phyloP scores from a whole-genome alignment of 768 basidiomycete species.

The Cytidiella melzeri region DNA sequence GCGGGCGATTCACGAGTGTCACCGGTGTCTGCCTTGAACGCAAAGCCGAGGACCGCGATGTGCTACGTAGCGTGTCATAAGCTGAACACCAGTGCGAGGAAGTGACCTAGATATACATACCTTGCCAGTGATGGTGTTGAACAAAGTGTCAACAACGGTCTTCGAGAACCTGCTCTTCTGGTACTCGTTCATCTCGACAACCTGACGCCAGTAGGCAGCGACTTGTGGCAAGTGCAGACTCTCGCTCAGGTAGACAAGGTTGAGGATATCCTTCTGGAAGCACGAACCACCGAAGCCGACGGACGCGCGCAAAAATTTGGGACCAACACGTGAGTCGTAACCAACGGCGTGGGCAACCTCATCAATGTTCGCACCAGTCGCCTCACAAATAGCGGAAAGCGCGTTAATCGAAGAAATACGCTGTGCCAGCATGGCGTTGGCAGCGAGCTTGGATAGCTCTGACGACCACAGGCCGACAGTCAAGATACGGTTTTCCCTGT shows the following conservation, averaged over 20 bases:
- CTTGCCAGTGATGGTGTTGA: conserved; percentile 97
- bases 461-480: conserved; percentile 98
- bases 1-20: conserved; percentile 98
- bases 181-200: conserved; percentile 98
- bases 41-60: conserved; percentile 96
- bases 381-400: conserved; percentile 97
- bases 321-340: conserved; percentile 85
- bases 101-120: conserved; percentile 31
- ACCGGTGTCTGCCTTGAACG: conserved; percentile 99
- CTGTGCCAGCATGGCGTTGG: conserved; percentile 99
- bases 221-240: conserved; percentile 94
- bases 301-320: conserved; percentile 91
- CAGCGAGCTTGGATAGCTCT: conserved; percentile 96
- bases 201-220: conserved; percentile 95
- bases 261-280: conserved; percentile 99
- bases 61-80: conserved; percentile 37
- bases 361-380: conserved; percentile 97
- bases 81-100: neutral
- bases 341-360: conserved; percentile 95
- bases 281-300: conserved; percentile 98
- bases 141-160: conserved; percentile 93
- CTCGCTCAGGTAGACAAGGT: conserved; percentile 95
- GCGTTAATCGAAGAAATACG: conserved; percentile 98
- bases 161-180: conserved; percentile 96
- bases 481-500: conserved; percentile 69